Percentiles rank a stretch among this genome's conserved stretches.
These are phyloP conservation scores for Pleurotus eryngii DNA, from an alignment of 768 basidiomycete species.

Conservation along the genomic window DNA sequence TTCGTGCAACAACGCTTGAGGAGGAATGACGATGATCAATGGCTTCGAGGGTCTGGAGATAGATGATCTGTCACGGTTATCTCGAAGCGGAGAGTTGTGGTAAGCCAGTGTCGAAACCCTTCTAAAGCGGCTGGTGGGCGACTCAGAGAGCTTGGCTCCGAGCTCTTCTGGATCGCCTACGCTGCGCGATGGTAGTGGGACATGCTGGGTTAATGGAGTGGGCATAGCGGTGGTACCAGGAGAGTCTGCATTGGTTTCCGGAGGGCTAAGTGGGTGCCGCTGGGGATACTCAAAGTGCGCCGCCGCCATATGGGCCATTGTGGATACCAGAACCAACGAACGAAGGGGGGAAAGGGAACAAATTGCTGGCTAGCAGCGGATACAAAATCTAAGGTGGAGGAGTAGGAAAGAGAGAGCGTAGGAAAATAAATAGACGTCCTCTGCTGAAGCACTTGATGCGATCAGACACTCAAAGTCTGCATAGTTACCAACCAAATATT, in stretches of 20 bases:
- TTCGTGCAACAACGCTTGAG: conserved; percentile 52
- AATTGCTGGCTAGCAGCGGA: conserved; percentile 5
- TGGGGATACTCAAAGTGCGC: conserved; percentile 40
- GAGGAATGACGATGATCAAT: conserved; percentile 67
- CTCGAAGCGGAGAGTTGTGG: conserved; percentile 43
- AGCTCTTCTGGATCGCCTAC: conserved; percentile 5
- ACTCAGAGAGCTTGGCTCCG: conserved; percentile 23
- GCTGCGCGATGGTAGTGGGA: background rate
- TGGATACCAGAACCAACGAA: conserved; percentile 9
- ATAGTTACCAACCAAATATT: too few species aligned
- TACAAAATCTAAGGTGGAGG: conserved; percentile 6
- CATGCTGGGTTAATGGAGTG: background rate
- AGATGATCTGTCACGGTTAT: conserved; percentile 36
- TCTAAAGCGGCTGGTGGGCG: conserved; percentile 34
- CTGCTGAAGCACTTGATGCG: background rate
- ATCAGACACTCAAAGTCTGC: background rate
- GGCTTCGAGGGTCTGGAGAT: conserved; percentile 40
- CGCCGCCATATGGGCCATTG: conserved; percentile 41
- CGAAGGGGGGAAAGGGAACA: conserved; percentile 10
- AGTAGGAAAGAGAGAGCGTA: conserved; percentile 2
- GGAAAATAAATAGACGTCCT: conserved; percentile 11
- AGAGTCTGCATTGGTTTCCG: conserved; percentile 32
- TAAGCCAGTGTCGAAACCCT: conserved; percentile 54
- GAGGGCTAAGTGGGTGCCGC: conserved; percentile 32
- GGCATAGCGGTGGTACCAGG: conserved; percentile 12